A percentile compares a stretch with the other conserved stretches of the same genome.
phyloP scores from a whole-genome alignment of 176 grass and related monocot genomes.

The Urochloa ruziziensis region DNA sequence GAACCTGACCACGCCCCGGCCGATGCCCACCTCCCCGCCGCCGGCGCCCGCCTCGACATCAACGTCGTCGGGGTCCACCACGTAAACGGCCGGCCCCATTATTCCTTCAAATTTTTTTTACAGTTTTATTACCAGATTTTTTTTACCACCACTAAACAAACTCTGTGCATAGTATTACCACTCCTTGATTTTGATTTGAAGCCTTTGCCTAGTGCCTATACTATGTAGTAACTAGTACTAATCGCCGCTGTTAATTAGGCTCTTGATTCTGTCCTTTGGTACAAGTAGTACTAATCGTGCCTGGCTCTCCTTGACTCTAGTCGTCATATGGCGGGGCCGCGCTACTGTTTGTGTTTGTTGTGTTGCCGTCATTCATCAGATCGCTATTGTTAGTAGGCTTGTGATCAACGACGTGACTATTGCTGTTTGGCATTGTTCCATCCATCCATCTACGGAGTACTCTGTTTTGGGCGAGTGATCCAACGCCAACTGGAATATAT shows the following conservation, averaged over 20 bases:
- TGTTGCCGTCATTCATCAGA: background rate
- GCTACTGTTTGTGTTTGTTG: background rate
- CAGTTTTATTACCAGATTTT: background rate
- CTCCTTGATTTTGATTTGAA: background rate
- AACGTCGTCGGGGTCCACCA: slow-evolving; percentile 25
- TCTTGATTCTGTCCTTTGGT: background rate
- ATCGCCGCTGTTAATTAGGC: background rate
- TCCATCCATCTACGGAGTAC: background rate
- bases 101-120: background rate
- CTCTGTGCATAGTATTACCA: slow-evolving; percentile 30
- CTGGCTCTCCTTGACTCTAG: background rate
- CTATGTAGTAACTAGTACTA: no score
- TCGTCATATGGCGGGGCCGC: background rate
- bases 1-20: slow-evolving; percentile 12
- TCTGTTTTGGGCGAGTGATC: background rate
- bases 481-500: slow-evolving; percentile 33
- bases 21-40: background rate
- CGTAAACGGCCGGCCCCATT: slow-evolving; percentile 15
- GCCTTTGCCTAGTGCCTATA: background rate
- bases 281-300: background rate
- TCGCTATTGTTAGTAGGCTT: background rate
- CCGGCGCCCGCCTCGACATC: background rate
- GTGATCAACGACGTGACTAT: background rate
- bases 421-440: background rate
- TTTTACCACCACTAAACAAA: background rate